Percentiles rank a stretch among this genome's conserved stretches.
Evolutionary conservation across 2,329 filamentous ascomycete genomes (phyloP).

Genomic region (Catunica adiposa): DNA sequence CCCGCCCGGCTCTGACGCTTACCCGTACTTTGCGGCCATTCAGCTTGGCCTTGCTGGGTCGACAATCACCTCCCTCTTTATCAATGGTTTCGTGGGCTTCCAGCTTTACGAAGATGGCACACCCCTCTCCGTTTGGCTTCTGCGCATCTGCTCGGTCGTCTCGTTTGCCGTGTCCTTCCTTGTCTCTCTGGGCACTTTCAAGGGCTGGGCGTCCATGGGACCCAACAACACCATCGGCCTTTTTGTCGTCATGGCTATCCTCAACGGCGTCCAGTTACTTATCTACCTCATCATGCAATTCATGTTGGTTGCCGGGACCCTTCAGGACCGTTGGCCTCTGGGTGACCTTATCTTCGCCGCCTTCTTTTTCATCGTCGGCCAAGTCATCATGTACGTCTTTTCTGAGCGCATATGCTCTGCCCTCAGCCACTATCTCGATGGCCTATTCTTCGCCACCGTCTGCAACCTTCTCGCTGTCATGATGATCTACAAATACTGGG

Average conservation of each 20-base stretch:
- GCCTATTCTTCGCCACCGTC: conserved; percentile 82
- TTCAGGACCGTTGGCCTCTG: conserved; percentile 90
- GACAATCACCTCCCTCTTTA: conserved; percentile 71
- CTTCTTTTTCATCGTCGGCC: conserved; percentile 80
- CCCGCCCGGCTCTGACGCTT: conserved; percentile 61
- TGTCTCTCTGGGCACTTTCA: conserved; percentile 82
- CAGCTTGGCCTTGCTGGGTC: conserved; percentile 77
- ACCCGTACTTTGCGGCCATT: conserved; percentile 79
- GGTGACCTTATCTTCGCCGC: conserved; percentile 82
- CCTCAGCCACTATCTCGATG: conserved; percentile 84
- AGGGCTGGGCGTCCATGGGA: conserved; percentile 69
- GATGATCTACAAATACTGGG: conserved; percentile 99
- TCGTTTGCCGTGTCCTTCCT: conserved; percentile 81
- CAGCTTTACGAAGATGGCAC: conserved; percentile 97
- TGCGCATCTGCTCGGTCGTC: conserved; percentile 58
- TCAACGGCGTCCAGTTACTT: conserved; percentile 74
- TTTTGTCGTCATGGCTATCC: conserved; percentile 79
- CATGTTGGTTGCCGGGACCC: conserved; percentile 70
- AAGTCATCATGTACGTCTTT: conserved; percentile 84
- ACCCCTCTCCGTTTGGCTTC: conserved; percentile 78
- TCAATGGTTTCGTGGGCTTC: conserved; percentile 97
- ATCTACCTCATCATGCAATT: conserved; percentile 81
- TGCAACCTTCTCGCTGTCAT: conserved; percentile 91
- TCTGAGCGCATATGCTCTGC: conserved; percentile 69
- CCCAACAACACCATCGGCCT: conserved; percentile 77